Base-by-base conservation (phyloP, 2,329 filamentous ascomycete genomes). In the Ascochyta clinopodiicola region DNA sequence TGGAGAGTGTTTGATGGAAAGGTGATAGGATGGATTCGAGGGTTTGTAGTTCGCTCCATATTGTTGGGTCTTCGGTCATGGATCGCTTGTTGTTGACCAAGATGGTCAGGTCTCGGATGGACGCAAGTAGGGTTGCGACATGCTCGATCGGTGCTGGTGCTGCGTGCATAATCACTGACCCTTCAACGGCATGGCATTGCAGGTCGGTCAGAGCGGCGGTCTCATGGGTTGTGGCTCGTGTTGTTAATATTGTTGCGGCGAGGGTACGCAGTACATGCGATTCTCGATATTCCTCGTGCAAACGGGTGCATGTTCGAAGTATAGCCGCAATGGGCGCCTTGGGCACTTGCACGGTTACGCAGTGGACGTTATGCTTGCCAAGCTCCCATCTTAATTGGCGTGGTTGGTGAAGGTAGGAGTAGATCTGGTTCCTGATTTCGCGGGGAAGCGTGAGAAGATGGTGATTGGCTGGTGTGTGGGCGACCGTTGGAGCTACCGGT, bases 401-500 rank as follows among this genome's bases (percentile, higher is more conserved):
- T 17, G 49, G 49, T 12, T 48, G 37, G 21, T 60, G 44, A 0
- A 60, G 42, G 31, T 53, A 49, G 2, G 37, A 37, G 43, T 60
- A 60, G 8, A 60, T 60, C 4, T 56, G 37, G 21, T 60, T 42
- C 24, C 57, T 44, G 13, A 60, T 40, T 12, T 60, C 57, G 7
- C 53, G 57, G 7, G 57, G 57, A 22, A 60, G 53, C 2, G 12
- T 6, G 22, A 57, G 49, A 3, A 59, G 31, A 17, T 51, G 31
- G 15, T 47, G 29, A 27, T 25, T 19, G 4, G 15, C 7, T 21
- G 36, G 24, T 6, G 47, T 37, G 19, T 12, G 21, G 24, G 29
- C 17, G 3, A 10, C 4, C 19, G 37, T n/a, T 25, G 43, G 15
- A 17, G 37, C 3, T 6, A 36, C 19, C 1, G 19, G 27, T 21